Base-by-base conservation (phyloP, 2,329 filamentous ascomycete species). In the Talaromyces funiculosus region DNA sequence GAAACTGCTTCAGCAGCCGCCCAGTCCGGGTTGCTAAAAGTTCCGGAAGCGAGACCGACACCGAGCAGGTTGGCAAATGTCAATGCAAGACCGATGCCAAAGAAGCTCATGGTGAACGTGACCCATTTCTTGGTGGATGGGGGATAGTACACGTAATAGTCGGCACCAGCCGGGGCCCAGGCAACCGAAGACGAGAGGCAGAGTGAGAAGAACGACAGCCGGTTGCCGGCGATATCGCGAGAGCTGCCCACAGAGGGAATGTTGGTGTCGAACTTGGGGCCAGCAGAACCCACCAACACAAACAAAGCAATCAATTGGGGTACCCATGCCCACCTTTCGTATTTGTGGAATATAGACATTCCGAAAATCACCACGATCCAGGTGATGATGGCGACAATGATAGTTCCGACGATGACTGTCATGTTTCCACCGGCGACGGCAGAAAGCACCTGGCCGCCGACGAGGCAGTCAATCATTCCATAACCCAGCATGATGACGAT, bases 101-200 rank as follows among this genome's bases (percentile, higher is more conserved):
- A 61, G 12, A 73, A 72, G 1, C 77, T 78, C 58, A 74, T 72
- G 2, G 67, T 60, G 63, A 77, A 78, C 31, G 71, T 72, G 42
- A 70, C 70, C 64, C 69, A 72, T 54, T 69, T 70, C 54, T 69
- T 70, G 12, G 75, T 73, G 2, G 69, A 64, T 2, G 73, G 69
- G 0, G 75, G 74, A 60, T 77, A 77, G 63, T 79, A 78, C 42
- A 78, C 76, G 45, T 75, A 78, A 63, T 77, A 78, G 61, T 80
- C 77, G 6, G 75, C 73, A 14, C 70, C 71, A 5, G 72, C 64
- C 1, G 72, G 72, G 0, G 71, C 65, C 72, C 73, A 75, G 3
- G 72, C 66, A 10, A 77, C 68, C 6, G 69, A 64, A 1, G 71
- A 66, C 0, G 75, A 75, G 16, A 77, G 62, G 20, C 71, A 71